Evolutionary conservation across 257 asterid species (phyloP).

Genomic region (Nicotiana tomentosiformis): DNA sequence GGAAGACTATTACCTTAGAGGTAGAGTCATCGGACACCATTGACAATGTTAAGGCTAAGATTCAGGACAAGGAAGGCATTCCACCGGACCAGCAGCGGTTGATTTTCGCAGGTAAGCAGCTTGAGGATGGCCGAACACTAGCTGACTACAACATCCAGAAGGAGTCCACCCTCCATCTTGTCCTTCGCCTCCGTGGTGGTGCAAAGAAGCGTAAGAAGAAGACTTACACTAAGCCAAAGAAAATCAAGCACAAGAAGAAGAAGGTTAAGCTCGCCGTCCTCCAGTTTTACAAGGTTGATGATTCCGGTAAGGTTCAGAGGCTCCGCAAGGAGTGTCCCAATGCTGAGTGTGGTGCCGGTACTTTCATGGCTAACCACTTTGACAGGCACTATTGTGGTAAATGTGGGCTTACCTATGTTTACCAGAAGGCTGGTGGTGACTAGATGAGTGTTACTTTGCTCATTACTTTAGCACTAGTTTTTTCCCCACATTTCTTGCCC

Average conservation of each 20-base stretch:
- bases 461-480: neutral
- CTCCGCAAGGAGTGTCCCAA: constrained; percentile 37
- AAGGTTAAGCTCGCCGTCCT: constrained; percentile 35
- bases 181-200: constrained; percentile 39
- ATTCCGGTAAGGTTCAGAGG: constrained; percentile 34
- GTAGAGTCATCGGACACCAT: constrained; percentile 35
- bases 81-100: constrained; percentile 35
- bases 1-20: constrained; percentile 39
- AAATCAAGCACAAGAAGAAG: constrained; percentile 37
- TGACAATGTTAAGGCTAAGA: constrained; percentile 34
- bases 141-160: constrained; percentile 42
- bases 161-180: constrained; percentile 38
- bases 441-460: neutral
- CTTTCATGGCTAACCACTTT: constrained; percentile 40
- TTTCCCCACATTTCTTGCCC: neutral
- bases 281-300: constrained; percentile 35
- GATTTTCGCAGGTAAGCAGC: constrained; percentile 37
- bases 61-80: constrained; percentile 34
- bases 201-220: constrained; percentile 40
- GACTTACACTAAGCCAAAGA: constrained; percentile 40
- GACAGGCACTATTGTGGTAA: constrained; percentile 38
- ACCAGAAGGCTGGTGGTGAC: constrained; percentile 39
- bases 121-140: constrained; percentile 34
- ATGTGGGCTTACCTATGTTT: constrained; percentile 39
- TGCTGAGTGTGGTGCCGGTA: constrained; percentile 35